These are phyloP conservation scores for Austropuccinia psidii DNA, from an alignment of 1,284 basidiomycete genomes.

Conservation along the genomic window DNA sequence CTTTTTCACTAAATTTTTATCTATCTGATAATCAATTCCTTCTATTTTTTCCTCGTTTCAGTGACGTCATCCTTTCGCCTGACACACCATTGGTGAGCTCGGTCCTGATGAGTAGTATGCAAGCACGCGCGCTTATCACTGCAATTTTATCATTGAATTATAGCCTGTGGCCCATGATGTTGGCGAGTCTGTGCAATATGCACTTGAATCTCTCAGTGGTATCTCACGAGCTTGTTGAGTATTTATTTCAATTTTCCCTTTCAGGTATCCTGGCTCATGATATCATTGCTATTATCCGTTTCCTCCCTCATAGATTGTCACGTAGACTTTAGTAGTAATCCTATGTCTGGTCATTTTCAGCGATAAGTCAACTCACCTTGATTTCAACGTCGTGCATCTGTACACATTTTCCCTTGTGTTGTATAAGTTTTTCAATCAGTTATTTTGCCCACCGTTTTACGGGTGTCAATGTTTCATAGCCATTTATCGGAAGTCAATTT, in stretches of 20 bases:
- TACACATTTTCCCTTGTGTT: not conserved
- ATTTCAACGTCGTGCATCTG: no score
- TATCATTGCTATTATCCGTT: not conserved
- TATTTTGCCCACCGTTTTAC: not conserved
- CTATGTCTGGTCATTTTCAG: constrained; percentile 30
- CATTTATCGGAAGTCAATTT: no score
- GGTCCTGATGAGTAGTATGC: not conserved
- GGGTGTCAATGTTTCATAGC: no score
- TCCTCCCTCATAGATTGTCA: constrained; percentile 22
- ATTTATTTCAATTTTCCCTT: not conserved
- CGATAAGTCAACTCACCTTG: not conserved
- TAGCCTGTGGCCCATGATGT: constrained; percentile 50
- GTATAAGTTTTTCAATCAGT: not conserved
- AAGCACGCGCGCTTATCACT: not conserved
- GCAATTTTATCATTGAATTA: not conserved
- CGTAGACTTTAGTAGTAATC: constrained; percentile 33
- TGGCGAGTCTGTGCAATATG: constrained; percentile 48
- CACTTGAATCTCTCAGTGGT: constrained; percentile 47
- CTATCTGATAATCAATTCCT: not conserved
- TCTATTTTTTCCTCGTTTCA: not conserved
- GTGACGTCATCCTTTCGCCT: constrained; percentile 50
- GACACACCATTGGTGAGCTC: constrained; percentile 45
- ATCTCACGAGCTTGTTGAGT: constrained; percentile 48
- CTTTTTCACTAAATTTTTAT: not conserved
- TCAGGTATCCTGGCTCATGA: not conserved